phyloP scores from a whole-genome alignment of 768 basidiomycete genomes.

The Tulasnella sp. region DNA sequence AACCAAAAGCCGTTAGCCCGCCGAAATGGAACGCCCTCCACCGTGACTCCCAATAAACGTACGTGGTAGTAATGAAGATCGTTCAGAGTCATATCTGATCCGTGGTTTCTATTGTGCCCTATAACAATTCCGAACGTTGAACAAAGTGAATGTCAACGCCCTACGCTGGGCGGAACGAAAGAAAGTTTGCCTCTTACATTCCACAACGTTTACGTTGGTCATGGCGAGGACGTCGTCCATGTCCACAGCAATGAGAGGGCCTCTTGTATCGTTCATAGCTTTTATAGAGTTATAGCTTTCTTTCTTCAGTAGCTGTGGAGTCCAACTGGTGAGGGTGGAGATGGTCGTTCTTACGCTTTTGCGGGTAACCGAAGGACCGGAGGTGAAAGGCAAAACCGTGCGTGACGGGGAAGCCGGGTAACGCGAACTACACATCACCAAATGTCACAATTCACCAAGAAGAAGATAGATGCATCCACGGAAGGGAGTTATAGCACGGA shows the following conservation, averaged over 20 bases:
- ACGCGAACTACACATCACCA: too few species aligned
- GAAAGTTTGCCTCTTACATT: neutral
- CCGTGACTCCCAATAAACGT: neutral
- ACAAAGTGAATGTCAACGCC: neutral
- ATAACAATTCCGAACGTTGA: neutral
- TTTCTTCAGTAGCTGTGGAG: too few species aligned
- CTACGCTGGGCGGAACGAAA: neutral
- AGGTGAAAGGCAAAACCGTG: too few species aligned
- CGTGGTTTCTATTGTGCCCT: slow-evolving; percentile 15
- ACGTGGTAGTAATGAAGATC: slow-evolving; percentile 5
- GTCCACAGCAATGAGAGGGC: slow-evolving; percentile 1
- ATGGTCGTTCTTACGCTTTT: too few species aligned
- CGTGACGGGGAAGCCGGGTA: too few species aligned
- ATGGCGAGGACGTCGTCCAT: slow-evolving; percentile 9
- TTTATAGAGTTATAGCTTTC: too few species aligned
- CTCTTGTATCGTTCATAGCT: neutral
- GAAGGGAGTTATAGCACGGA: too few species aligned
- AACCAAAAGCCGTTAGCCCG: neutral
- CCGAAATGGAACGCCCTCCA: neutral
- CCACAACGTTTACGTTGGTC: neutral
- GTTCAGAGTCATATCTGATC: neutral
- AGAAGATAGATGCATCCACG: too few species aligned
- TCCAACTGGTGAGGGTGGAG: too few species aligned
- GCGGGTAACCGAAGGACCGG: too few species aligned
- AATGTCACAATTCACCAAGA: too few species aligned